A percentile compares a stretch with the other conserved stretches of the same genome.
Conservation (phyloP, 75 land plant genomes). For the Sequoiadendron giganteum region DNA sequence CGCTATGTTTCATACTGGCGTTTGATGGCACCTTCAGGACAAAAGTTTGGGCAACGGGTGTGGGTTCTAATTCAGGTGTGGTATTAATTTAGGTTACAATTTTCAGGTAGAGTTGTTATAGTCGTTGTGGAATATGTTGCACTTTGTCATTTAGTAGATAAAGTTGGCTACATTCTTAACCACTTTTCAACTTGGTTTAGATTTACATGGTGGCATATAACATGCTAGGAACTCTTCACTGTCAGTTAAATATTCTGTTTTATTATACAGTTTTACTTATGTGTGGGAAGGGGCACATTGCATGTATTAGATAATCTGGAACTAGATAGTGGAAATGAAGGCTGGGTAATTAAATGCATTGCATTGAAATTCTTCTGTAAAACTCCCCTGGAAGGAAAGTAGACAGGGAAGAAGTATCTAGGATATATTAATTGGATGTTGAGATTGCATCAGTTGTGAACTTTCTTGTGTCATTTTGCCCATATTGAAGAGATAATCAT, state of each 20-base stretch:
- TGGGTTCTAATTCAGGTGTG: constrained; percentile 91
- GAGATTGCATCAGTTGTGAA: not conserved
- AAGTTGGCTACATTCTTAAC: not conserved
- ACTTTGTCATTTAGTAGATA: not conserved
- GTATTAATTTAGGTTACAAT: not conserved
- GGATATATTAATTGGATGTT: not conserved
- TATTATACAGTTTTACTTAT: not conserved
- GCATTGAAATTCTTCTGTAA: not conserved
- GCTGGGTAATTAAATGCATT: not conserved
- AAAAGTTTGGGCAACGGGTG: constrained; percentile 83
- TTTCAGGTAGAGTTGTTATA: not conserved
- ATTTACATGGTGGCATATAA: not conserved
- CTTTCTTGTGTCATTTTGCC: not conserved
- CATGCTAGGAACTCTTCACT: not conserved
- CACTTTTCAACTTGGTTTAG: too few relatives aligned
- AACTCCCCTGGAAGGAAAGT: not conserved
- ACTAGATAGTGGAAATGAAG: not conserved
- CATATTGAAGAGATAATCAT: not conserved
- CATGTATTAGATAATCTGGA: not conserved
- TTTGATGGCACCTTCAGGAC: constrained; percentile 70
- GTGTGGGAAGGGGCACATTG: not conserved
- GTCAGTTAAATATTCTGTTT: not conserved
- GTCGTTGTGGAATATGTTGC: not conserved
- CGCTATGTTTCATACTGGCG: constrained; percentile 89
- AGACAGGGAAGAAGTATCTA: not conserved